These are phyloP conservation scores for Trypanosoma vivax DNA, from an alignment of 208 protist species.

Conservation along the genomic window DNA sequence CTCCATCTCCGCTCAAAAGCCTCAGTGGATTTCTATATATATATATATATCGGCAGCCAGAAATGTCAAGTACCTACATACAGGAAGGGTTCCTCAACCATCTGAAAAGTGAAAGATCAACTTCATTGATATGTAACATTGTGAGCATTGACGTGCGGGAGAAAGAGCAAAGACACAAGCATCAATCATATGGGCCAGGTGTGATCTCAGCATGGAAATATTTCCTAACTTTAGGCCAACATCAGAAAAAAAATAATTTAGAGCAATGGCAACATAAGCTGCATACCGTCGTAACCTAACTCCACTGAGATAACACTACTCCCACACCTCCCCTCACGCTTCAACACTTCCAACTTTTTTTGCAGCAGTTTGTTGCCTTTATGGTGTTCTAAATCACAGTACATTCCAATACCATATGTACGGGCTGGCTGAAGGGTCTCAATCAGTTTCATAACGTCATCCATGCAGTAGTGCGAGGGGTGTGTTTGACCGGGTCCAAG, in stretches of 20 bases:
- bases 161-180: too few relatives aligned
- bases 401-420: conserved; percentile 79
- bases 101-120: too few relatives aligned
- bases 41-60: too few relatives aligned
- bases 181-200: too few relatives aligned
- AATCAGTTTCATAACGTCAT: conserved; percentile 58
- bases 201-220: too few relatives aligned
- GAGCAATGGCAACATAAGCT: conserved; percentile 38
- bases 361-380: conserved; percentile 26
- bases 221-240: too few relatives aligned
- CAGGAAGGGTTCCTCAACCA: too few relatives aligned
- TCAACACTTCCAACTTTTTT: conserved; percentile 29
- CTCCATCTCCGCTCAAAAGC: too few relatives aligned
- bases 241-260: background rate
- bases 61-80: too few relatives aligned
- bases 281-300: conserved; percentile 63
- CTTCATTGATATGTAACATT: too few relatives aligned
- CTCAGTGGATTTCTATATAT: too few relatives aligned
- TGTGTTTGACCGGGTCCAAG: conserved; percentile 35
- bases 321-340: conserved; percentile 22
- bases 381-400: conserved; percentile 70
- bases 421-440: conserved; percentile 29
- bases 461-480: conserved; percentile 67
- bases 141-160: too few relatives aligned
- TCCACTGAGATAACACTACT: conserved; percentile 36